Percentiles rank a stretch among this genome's conserved stretches.
Evolutionary conservation across 78 protist genomes (phyloP).

Genomic region (Anaeramoeba flamelloides): DNA sequence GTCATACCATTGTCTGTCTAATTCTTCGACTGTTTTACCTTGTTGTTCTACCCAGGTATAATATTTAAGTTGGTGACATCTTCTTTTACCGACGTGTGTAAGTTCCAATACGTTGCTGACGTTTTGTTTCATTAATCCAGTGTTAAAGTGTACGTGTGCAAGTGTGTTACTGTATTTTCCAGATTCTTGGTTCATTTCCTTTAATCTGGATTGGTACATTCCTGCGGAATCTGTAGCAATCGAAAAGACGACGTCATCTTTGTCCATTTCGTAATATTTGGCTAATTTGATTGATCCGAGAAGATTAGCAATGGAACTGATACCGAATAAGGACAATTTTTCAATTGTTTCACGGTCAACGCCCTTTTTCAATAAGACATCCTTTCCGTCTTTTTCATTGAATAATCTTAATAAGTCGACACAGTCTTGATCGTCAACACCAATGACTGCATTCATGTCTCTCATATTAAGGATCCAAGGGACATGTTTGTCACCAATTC

Average conservation of each 20-base stretch:
- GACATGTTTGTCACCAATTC: conserved; percentile 35
- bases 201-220: conserved; percentile 24
- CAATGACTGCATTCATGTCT: conserved; percentile 11
- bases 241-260: conserved; percentile 16
- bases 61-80: conserved; percentile 31
- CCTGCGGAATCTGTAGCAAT: conserved; percentile 30
- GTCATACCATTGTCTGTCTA: conserved; percentile 24
- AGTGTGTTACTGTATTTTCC: conserved; percentile 11
- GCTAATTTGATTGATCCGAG: conserved; percentile 30
- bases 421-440: conserved; percentile 11
- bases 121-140: not conserved
- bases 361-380: conserved; percentile 4
- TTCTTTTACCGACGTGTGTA: conserved; percentile 1
- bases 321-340: conserved; percentile 4
- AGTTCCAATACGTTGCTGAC: conserved; percentile 15
- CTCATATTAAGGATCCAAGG: conserved; percentile 24
- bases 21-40: conserved; percentile 14
- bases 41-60: conserved; percentile 38
- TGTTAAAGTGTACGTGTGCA: not conserved
- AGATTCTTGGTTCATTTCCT: conserved; percentile 5
- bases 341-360: conserved; percentile 14
- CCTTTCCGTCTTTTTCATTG: conserved; percentile 14
- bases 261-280: conserved; percentile 26
- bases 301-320: conserved; percentile 25
- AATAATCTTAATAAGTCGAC: conserved; percentile 6